A percentile compares a stretch with the other conserved stretches of the same genome.
These are phyloP conservation scores for Euphorbia peplus DNA, from an alignment of 345 rosid species.

Conservation along the genomic window DNA sequence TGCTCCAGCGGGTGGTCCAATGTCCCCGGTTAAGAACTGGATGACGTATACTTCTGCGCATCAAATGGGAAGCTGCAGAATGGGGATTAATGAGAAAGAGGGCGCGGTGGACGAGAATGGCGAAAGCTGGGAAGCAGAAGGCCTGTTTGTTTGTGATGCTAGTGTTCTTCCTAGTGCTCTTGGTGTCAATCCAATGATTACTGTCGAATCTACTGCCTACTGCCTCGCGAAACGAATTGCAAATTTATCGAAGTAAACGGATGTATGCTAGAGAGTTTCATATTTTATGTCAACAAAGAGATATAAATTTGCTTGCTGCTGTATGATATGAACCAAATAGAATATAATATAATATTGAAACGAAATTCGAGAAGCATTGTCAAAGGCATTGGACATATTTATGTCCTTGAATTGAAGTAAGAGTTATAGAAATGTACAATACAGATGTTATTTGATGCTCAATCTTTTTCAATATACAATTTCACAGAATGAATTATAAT, in stretches of 20 bases:
- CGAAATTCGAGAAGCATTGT: not conserved
- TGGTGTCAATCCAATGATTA: constrained; percentile 72
- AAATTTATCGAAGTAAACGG: not conserved
- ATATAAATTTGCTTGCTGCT: no score
- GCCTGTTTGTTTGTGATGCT: constrained; percentile 56
- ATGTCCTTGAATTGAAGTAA: constrained; percentile 2
- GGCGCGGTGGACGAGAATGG: constrained; percentile 63
- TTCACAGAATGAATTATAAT: constrained; percentile 7
- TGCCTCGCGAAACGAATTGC: constrained; percentile 38
- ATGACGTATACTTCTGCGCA: constrained; percentile 45
- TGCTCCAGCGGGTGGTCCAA: constrained; percentile 33
- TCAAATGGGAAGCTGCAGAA: constrained; percentile 74
- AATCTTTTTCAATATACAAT: not conserved
- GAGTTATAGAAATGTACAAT: constrained; percentile 4
- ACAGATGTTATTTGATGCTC: constrained; percentile 4
- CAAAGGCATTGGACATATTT: not conserved
- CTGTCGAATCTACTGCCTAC: constrained; percentile 54
- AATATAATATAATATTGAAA: not conserved
- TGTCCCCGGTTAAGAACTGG: constrained; percentile 39
- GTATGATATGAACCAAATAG: no score
- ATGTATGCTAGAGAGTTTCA: no score
- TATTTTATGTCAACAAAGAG: no score
- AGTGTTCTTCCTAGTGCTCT: constrained; percentile 62
- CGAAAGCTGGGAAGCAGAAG: constrained; percentile 70
- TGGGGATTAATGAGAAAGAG: constrained; percentile 42